Conservation (phyloP, 2,329 filamentous ascomycete genomes). For the Clonostachys rosea region DNA sequence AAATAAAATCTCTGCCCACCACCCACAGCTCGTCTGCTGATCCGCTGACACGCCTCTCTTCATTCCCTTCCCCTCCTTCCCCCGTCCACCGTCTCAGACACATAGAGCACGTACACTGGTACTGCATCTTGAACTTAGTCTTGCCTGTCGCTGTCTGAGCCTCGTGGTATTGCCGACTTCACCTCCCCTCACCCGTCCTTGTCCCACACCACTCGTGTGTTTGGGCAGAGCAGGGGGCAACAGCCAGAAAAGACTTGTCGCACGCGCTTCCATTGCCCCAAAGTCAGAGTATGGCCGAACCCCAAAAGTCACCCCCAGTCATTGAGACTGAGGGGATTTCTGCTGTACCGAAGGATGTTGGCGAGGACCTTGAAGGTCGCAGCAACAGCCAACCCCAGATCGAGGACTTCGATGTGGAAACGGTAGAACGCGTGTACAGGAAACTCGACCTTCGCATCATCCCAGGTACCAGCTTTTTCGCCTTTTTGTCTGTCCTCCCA, state of each 20-base stretch:
- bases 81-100: no score
- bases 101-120: no score
- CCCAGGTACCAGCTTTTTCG: slow-evolving; percentile 33
- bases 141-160: no score
- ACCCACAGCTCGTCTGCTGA: no score
- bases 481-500: slow-evolving; percentile 2
- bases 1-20: no score
- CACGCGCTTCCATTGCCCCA: slow-evolving; percentile 42
- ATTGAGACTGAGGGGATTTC: background rate
- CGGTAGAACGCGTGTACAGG: slow-evolving; percentile 13
- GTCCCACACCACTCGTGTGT: no score
- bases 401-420: slow-evolving; percentile 28
- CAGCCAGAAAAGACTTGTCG: slow-evolving; percentile 35
- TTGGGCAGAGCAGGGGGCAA: background rate
- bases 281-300: slow-evolving; percentile 4
- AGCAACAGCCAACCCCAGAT: background rate
- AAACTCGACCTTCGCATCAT: slow-evolving; percentile 58
- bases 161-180: no score
- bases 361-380: background rate
- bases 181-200: no score
- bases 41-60: no score
- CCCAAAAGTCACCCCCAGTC: background rate
- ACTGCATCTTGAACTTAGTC: no score
- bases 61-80: no score
- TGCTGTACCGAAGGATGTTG: background rate